Percentiles rank a stretch among this genome's conserved stretches.
Conservation (phyloP, 371 early-diverging fungal genomes). For the Dipsacomyces acuminosporus region DNA sequence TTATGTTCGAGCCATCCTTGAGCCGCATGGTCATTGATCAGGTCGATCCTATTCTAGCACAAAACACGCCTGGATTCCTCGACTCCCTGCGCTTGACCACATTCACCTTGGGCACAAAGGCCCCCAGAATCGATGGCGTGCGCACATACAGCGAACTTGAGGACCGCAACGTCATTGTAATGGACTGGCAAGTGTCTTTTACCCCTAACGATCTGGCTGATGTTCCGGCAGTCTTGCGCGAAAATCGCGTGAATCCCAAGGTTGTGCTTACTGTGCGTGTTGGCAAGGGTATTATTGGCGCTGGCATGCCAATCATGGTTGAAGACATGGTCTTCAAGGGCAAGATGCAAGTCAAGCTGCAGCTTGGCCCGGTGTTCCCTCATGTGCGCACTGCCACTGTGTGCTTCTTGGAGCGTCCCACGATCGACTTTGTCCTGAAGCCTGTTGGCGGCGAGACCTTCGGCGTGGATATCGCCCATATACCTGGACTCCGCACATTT, state of each 20-base stretch:
- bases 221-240: constrained; percentile 57
- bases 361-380: constrained; percentile 79
- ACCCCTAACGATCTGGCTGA: constrained; percentile 74
- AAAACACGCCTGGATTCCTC: constrained; percentile 81
- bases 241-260: constrained; percentile 76
- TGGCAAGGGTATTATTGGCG: constrained; percentile 81
- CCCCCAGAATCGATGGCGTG: constrained; percentile 87
- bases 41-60: constrained; percentile 67
- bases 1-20: constrained; percentile 88
- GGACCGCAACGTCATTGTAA: constrained; percentile 77
- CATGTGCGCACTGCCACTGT: constrained; percentile 82
- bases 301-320: constrained; percentile 87
- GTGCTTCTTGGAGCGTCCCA: constrained; percentile 83
- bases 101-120: constrained; percentile 94
- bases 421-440: constrained; percentile 87
- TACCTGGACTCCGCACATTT: constrained; percentile 76
- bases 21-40: constrained; percentile 70
- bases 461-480: constrained; percentile 75
- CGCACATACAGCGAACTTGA: constrained; percentile 62
- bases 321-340: constrained; percentile 90
- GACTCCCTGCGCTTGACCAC: constrained; percentile 84
- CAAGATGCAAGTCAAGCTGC: constrained; percentile 71
- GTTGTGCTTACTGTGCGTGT: constrained; percentile 88
- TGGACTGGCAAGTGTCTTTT: constrained; percentile 93
- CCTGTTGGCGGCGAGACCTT: constrained; percentile 86